phyloP scores from a whole-genome alignment of 306 rosid genomes.

The Phaseolus lunatus region DNA sequence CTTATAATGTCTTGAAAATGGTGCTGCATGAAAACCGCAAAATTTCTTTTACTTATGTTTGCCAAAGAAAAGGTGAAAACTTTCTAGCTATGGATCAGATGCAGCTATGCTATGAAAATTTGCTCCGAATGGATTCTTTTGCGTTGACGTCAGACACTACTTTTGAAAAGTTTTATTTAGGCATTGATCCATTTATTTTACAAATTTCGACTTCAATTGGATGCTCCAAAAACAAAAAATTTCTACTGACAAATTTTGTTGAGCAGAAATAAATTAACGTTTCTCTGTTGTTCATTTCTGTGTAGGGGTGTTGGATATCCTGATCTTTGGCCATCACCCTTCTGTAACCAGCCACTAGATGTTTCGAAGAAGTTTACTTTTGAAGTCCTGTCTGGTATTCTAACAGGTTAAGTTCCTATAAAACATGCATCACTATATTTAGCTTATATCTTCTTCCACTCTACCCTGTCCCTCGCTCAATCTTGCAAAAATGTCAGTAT shows the following conservation, averaged over 20 bases:
- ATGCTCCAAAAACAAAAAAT: slow-evolving; percentile 2
- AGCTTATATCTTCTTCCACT: slow-evolving; percentile 18
- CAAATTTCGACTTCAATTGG: slow-evolving; percentile 19
- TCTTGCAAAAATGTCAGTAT: not conserved
- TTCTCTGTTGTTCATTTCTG: slow-evolving; percentile 25
- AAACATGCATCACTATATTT: slow-evolving; percentile 21
- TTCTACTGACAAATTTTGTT: slow-evolving; percentile 6
- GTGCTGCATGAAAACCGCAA: slow-evolving; percentile 6
- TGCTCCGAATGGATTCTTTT: not conserved
- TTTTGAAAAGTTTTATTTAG: not conserved
- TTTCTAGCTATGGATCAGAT: slow-evolving; percentile 3
- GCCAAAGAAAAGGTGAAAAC: not conserved
- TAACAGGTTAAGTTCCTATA: slow-evolving; percentile 70
- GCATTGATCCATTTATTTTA: slow-evolving; percentile 8
- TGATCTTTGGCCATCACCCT: slow-evolving; percentile 88
- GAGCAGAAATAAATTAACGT: slow-evolving; percentile 20
- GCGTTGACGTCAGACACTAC: not conserved
- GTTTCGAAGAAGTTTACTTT: slow-evolving; percentile 84
- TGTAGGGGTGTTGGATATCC: slow-evolving; percentile 97
- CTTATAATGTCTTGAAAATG: slow-evolving; percentile 6
- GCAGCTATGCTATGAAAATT: not conserved
- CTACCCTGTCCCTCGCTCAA: not conserved
- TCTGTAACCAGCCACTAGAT: slow-evolving; percentile 89
- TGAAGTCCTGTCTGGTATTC: slow-evolving; percentile 83
- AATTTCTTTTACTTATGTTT: slow-evolving; percentile 2